Evolutionary conservation across 331 rosid genomes (phyloP).

Genomic region (Dryas integrifolia): DNA sequence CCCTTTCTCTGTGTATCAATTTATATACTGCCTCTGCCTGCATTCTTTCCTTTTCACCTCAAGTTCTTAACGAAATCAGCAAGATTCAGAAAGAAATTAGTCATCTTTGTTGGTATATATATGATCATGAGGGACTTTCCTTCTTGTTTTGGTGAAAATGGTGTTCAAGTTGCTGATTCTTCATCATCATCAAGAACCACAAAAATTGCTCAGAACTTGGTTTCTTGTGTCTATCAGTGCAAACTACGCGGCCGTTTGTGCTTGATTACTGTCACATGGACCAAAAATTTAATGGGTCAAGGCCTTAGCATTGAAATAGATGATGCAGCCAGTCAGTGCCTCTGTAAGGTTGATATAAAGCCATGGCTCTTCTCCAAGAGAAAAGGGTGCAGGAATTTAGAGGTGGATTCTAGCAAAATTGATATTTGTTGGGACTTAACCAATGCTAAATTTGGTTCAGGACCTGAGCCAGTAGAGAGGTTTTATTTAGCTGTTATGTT

Average conservation of each 20-base stretch:
- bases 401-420: constrained; percentile 51
- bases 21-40: background rate
- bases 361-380: constrained; percentile 85
- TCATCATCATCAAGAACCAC: constrained; percentile 42
- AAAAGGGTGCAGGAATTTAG: constrained; percentile 69
- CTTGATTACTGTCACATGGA: constrained; percentile 73
- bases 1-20: constrained; percentile 14
- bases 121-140: constrained; percentile 82
- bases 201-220: constrained; percentile 62
- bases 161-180: constrained; percentile 79
- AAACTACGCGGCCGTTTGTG: constrained; percentile 46
- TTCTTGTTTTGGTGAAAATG: constrained; percentile 97
- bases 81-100: constrained; percentile 13
- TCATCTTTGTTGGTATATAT: constrained; percentile 12
- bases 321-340: constrained; percentile 48
- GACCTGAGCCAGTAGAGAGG: constrained; percentile 73
- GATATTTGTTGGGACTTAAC: constrained; percentile 68
- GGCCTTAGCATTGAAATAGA: constrained; percentile 64
- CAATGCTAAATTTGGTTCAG: constrained; percentile 65
- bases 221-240: constrained; percentile 69
- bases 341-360: constrained; percentile 69
- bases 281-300: constrained; percentile 76
- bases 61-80: constrained; percentile 15
- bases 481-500: constrained; percentile 55
- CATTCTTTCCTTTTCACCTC: constrained; percentile 7